Conservation (phyloP, 306 rosid species). For the Acmispon strigosus region DNA sequence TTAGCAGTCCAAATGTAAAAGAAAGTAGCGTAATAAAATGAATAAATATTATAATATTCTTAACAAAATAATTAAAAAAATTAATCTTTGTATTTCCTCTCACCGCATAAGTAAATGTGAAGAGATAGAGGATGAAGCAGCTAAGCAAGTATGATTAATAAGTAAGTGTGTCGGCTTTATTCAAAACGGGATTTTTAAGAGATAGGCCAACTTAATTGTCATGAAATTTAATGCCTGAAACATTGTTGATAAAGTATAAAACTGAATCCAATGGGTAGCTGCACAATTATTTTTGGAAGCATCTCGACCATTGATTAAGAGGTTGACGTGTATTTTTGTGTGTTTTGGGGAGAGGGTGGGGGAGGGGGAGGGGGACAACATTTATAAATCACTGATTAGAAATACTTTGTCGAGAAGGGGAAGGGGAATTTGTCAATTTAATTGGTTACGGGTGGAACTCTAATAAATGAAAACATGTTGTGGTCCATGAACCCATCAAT, state of each 20-base stretch:
- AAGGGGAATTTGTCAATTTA: not conserved
- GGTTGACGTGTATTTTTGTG: not conserved
- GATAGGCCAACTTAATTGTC: conserved; percentile 16
- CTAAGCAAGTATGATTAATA: no score
- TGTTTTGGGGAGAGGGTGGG: no score
- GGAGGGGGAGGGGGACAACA: not conserved
- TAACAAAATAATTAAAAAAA: no score
- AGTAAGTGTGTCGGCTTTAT: no score
- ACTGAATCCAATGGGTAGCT: conserved; percentile 15
- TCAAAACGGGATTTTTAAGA: not conserved
- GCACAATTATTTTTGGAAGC: conserved; percentile 9
- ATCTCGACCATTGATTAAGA: not conserved
- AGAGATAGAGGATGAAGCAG: no score
- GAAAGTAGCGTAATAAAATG: no score
- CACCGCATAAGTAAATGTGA: no score
- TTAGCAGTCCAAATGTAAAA: no score
- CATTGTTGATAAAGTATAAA: not conserved
- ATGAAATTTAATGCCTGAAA: conserved; percentile 11
- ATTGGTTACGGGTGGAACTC: not conserved
- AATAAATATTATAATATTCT: no score
- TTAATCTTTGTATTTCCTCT: no score
- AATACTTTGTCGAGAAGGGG: no score
- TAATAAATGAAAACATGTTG: conserved; percentile 17
- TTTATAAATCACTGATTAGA: not conserved
- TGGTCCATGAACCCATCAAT: conserved; percentile 19